Base-by-base conservation (phyloP, 2,329 filamentous ascomycete genomes). In the Hypoxylon rubiginosum region DNA sequence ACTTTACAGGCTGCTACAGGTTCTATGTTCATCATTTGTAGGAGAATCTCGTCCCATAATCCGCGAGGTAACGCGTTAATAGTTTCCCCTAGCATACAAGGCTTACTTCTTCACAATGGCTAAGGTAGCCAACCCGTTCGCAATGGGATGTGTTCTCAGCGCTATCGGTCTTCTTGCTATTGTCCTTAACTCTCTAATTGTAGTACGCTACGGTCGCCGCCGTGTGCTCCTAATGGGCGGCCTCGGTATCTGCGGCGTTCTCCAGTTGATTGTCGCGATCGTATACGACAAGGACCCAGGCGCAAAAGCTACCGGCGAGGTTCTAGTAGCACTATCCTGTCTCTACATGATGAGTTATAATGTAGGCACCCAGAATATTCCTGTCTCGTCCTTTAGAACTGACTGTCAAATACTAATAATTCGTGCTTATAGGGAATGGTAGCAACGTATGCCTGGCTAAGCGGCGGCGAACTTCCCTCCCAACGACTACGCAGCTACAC, bases 81-180 rank as follows among this genome's bases (percentile, higher is more conserved):
- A 11, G 10, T 43, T 36, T n/a, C 74, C 17, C 11, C 73, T 39
- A 83, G 83, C 81, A 1, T 83, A 82, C 69, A 78, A 79, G 45
- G 84, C 84, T 7, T 87, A 86, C 74, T 86, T 86, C 78, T 84
- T 87, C 73, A 79, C 82, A 64, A 86, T 86, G 82, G 83, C 83
- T 19, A 77, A 80, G 43, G 82, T 86, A 13, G 75, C 79, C 6
- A 78, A 83, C 49, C 80, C 84, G 6, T 86, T 86, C 72, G 81
- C 82, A 62, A 86, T 86, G 78, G 79, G 80, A 58, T 84, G 82
- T 69, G 83, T 86, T 19, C 79, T 86, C 5, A 82, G 78, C 64
- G 79, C 80, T 6, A 78, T 85, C 48, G 83, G 83, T 24, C 80
- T 86, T 17, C 59, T 83, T 24, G 83, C 83, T 8, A 84, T 86